Conservation (phyloP, 306 rosid genomes). For the Sophora flavescens region DNA sequence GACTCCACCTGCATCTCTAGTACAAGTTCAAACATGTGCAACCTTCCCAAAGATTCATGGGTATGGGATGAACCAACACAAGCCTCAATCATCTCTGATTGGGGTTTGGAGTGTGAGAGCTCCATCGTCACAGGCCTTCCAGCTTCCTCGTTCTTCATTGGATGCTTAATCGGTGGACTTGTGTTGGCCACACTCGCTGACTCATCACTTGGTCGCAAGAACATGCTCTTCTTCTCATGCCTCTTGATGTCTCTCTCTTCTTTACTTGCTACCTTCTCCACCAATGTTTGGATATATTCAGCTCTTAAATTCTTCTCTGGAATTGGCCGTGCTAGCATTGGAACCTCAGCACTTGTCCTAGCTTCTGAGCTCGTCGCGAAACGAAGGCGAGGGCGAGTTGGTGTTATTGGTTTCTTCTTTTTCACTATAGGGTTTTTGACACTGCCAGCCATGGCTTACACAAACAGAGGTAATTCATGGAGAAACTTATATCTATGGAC, state of each 20-base stretch:
- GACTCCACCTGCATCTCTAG: constrained; percentile 24
- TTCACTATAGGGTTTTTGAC: constrained; percentile 60
- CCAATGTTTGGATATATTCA: constrained; percentile 58
- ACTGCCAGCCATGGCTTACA: constrained; percentile 55
- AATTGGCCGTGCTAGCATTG: constrained; percentile 52
- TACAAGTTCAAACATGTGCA: constrained; percentile 41
- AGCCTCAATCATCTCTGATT: constrained; percentile 55
- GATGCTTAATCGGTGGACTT: constrained; percentile 61
- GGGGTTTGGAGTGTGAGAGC: constrained; percentile 48
- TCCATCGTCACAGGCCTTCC: constrained; percentile 54
- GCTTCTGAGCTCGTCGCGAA: constrained; percentile 59
- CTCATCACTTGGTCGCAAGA: constrained; percentile 62
- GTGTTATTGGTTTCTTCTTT: constrained; percentile 53
- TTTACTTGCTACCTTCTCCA: constrained; percentile 49
- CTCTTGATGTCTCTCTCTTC: constrained; percentile 57
- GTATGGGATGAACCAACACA: constrained; percentile 53
- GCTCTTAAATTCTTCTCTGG: constrained; percentile 49
- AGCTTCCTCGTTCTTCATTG: constrained; percentile 60
- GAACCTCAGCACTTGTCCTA: constrained; percentile 58
- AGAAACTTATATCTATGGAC: constrained; percentile 56
- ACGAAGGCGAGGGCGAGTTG: constrained; percentile 52
- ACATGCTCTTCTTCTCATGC: constrained; percentile 53
- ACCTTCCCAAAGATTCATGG: constrained; percentile 48
- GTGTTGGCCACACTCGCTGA: constrained; percentile 59
- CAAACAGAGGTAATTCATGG: constrained; percentile 50